A percentile compares a stretch with the other conserved stretches of the same genome.
Evolutionary conservation across 805 yeast genomes (phyloP).

Genomic region (Hemisphaericaspora nanyangensis): DNA sequence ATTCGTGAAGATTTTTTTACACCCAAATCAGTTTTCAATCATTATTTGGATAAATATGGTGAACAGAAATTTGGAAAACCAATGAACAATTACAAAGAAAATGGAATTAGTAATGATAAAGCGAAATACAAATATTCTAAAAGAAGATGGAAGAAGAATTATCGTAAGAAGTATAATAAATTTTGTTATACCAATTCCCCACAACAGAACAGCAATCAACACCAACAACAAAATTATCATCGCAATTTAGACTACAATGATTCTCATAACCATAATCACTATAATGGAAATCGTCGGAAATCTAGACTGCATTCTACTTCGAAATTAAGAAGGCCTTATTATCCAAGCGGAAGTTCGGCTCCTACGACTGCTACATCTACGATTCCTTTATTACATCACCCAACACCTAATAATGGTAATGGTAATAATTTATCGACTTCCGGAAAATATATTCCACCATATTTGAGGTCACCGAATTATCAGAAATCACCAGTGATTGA

Average conservation of each 20-base stretch:
- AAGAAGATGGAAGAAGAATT: constrained; percentile 27
- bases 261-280: constrained; percentile 5
- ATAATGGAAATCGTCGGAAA: constrained; percentile 13
- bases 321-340: constrained; percentile 8
- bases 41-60: constrained; percentile 64
- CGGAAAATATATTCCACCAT: constrained; percentile 42
- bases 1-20: constrained; percentile 74
- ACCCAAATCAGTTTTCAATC: constrained; percentile 68
- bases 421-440: constrained; percentile 5
- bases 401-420: neutral
- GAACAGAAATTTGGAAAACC: constrained; percentile 31
- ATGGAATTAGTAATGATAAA: neutral
- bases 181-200: constrained; percentile 11
- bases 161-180: constrained; percentile 17
- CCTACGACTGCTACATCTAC: neutral
- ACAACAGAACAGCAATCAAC: neutral
- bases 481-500: constrained; percentile 29
- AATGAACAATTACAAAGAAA: neutral
- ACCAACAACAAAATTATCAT: neutral
- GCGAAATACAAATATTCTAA: constrained; percentile 7
- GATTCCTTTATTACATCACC: neutral
- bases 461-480: constrained; percentile 34
- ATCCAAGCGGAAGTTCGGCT: neutral
- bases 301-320: constrained; percentile 20
- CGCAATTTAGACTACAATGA: constrained; percentile 12